Conservation (phyloP, 257 asterid genomes). For the Solanum etuberosum region DNA sequence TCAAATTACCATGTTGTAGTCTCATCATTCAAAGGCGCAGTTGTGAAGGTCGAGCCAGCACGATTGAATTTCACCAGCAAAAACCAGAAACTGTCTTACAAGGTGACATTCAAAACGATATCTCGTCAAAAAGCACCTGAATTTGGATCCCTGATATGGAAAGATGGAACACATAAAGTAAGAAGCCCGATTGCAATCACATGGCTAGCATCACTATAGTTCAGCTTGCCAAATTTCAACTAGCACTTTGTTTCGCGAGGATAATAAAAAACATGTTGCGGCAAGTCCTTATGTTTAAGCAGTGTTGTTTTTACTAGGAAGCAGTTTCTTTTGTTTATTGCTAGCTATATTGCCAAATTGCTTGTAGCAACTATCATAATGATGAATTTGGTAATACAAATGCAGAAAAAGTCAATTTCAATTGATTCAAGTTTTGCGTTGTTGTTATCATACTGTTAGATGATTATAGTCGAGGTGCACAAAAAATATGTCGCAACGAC, state of each 20-base stretch:
- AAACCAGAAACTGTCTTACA: conserved; percentile 42
- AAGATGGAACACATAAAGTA: conserved; percentile 51
- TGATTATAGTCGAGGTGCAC: neutral
- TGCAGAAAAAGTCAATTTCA: neutral
- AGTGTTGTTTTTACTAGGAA: neutral
- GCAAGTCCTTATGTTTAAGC: neutral
- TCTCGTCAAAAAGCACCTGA: conserved; percentile 42
- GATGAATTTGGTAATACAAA: neutral
- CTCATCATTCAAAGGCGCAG: conserved; percentile 54
- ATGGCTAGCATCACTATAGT: conserved; percentile 57
- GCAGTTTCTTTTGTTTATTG: conserved; percentile 4
- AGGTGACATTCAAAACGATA: conserved; percentile 33
- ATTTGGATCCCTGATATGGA: conserved; percentile 66
- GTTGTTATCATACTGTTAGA: neutral
- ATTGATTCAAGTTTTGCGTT: neutral
- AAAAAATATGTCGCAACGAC: neutral
- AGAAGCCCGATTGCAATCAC: conserved; percentile 79
- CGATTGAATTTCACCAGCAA: conserved; percentile 34
- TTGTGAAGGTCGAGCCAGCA: conserved; percentile 53
- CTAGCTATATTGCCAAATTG: neutral
- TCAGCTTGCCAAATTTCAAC: neutral
- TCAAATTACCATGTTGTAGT: conserved; percentile 54
- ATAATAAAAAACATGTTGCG: neutral
- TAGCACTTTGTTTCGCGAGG: neutral
- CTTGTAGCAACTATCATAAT: neutral